A percentile compares a stretch with the other conserved stretches of the same genome.
Evolutionary conservation across 139 green algal species (phyloP).

Genomic region (Chlorella sp.): DNA sequence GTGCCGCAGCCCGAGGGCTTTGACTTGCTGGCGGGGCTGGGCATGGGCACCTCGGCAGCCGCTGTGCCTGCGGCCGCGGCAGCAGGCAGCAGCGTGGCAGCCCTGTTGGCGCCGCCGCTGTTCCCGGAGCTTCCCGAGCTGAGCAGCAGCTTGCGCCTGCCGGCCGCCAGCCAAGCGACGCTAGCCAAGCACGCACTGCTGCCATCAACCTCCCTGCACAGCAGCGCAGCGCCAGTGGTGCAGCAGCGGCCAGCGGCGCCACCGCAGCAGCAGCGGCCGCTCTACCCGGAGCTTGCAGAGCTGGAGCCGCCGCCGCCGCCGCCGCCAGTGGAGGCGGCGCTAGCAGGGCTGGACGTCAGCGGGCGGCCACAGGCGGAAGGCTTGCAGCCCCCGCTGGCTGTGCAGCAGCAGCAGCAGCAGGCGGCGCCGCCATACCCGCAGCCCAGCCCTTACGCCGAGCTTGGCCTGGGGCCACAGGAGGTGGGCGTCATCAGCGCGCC

Average conservation of each 20-base stretch:
- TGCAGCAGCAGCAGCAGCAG: slow-evolving; percentile 42
- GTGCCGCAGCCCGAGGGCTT: slow-evolving; percentile 26
- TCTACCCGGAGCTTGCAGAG: slow-evolving; percentile 30
- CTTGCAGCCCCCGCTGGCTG: neutral
- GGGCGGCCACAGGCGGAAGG: slow-evolving; percentile 35
- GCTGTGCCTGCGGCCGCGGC: neutral
- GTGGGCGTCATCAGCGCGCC: slow-evolving; percentile 50
- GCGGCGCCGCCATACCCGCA: slow-evolving; percentile 21
- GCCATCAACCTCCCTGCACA: neutral
- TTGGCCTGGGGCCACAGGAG: slow-evolving; percentile 75
- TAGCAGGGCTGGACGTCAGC: slow-evolving; percentile 2
- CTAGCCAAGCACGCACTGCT: slow-evolving; percentile 45
- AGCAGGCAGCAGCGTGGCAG: too few relatives aligned
- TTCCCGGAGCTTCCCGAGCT: slow-evolving; percentile 4
- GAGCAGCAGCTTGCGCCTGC: slow-evolving; percentile 24
- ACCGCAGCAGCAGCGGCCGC: neutral
- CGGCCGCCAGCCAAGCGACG: slow-evolving; percentile 29
- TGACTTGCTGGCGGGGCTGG: slow-evolving; percentile 7
- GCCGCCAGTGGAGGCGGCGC: neutral
- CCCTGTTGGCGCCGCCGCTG: too few relatives aligned
- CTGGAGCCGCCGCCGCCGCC: slow-evolving; percentile 22
- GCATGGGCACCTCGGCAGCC: neutral
- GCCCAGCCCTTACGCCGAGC: slow-evolving; percentile 47
- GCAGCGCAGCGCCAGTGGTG: neutral
- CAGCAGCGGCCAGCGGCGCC: neutral